Conservation (phyloP, 345 rosid species). For the Erucastrum elatum region DNA sequence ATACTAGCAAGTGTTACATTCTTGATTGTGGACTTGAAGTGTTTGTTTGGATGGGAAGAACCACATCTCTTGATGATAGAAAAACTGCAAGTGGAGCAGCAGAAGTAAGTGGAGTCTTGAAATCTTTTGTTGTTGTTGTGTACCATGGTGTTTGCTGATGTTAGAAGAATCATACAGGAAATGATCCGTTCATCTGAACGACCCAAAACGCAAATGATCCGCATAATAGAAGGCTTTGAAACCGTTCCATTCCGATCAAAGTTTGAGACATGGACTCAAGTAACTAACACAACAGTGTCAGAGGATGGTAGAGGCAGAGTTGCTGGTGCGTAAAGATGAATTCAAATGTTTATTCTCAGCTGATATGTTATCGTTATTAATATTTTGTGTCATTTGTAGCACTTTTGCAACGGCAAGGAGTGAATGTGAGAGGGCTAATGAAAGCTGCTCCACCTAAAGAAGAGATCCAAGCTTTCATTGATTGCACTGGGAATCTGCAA, state of each 20-base stretch:
- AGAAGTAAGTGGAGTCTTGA: constrained; percentile 28
- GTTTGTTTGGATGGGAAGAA: constrained; percentile 50
- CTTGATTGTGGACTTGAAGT: constrained; percentile 44
- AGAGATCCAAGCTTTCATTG: constrained; percentile 80
- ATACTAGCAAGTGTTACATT: constrained; percentile 65
- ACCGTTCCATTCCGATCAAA: constrained; percentile 80
- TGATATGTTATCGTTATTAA: not conserved
- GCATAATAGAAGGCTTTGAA: constrained; percentile 96
- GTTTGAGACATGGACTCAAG: constrained; percentile 87
- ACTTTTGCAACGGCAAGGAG: constrained; percentile 88
- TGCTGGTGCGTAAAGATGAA: constrained; percentile 64
- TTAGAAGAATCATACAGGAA: constrained; percentile 55
- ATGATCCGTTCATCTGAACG: constrained; percentile 56
- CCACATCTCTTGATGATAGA: constrained; percentile 44
- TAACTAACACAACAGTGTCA: constrained; percentile 67
- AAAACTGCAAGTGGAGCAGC: constrained; percentile 43
- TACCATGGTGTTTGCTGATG: constrained; percentile 30
- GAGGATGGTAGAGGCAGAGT: constrained; percentile 99
- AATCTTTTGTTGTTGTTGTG: not conserved
- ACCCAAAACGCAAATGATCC: constrained; percentile 69
- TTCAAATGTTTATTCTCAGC: constrained; percentile 1
- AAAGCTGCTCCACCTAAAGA: constrained; percentile 82
- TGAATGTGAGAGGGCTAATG: constrained; percentile 84
- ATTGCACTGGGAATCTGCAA: constrained; percentile 92
- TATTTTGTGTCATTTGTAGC: constrained; percentile 41